Evolutionary conservation across 106 monocot species (phyloP), one percentile per base, ranked within the genome.

Genomic region (Amphibolis antarctica): DNA sequence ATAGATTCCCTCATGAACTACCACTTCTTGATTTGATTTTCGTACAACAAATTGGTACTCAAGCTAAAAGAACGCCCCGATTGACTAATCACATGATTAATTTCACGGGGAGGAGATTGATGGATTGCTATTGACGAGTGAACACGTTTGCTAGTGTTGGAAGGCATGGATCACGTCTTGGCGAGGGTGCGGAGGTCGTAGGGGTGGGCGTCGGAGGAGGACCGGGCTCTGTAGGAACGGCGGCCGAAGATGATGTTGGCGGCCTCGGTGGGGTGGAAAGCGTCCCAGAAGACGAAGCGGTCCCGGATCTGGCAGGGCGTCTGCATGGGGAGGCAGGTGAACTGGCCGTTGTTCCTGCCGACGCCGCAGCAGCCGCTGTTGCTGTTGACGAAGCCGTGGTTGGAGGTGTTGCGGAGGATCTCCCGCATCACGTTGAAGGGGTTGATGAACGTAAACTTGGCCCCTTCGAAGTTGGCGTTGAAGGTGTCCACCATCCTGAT

Each of bases 311-410:
- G 23, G 73, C 94, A 94, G 0, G 93, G 93, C 10, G 81, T 76
- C 52, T 89, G 86, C 15, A 60, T 75, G 12, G 93, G 93, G 6
- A 94, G 77, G 67, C 94, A 94, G 1, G 89, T 94, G 7, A 89
- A 81, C 50, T 94, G 89, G 3, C 94, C 94, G 28, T 86, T 86
- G 68, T 94, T 89, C 78, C 80, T 89, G 24, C 94, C 94, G 4
- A 94, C 86, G 18, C 94, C 94, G 47, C 94, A 94, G 59, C 94
- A 94, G 20, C 94, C 94, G 18, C 47, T 66, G 30, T 94, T 86
- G 0, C 74, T 84, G 0, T 89, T 89, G 17, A 13, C 67, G 29
- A 94, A 76, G 1, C 88, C 93, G n/a, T n/a, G n/a, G n/a, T n/a
- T n/a, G n/a, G n/a, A n/a, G n/a, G n/a, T n/a, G n/a, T n/a, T n/a